Base-by-base conservation (phyloP, 2,329 filamentous ascomycete species). In the Emericellopsis atlantica region DNA sequence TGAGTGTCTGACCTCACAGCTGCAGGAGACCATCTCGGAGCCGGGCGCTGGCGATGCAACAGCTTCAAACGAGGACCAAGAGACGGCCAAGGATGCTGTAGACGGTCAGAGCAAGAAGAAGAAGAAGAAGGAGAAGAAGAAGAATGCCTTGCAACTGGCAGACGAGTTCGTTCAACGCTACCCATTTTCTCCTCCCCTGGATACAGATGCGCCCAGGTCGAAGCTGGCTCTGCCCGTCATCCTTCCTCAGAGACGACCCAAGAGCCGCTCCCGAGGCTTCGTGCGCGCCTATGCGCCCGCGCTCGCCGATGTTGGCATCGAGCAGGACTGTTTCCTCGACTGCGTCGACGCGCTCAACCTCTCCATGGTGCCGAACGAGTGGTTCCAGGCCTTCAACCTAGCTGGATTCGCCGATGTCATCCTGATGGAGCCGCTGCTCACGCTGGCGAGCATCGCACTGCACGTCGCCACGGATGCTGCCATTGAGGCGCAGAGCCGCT, bases 281-380 rank as follows among this genome's bases (percentile, higher is more conserved):
- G 56, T 74, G 4, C 61, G 64, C n/a, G 71, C 67, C 1, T 75
- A 75, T 48, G 60, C 70, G 0, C 71, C 71, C 0, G 51, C 66
- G 1, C 57, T 76, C 0, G 57, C 54, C n/a, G 49, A 61, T 11
- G 54, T 55, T 12, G 68, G 65, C 3, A 69, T 76, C 44, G 60
- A 67, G 40, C 62, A 74, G 49, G 52, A 56, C 4, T 60, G 60
- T 0, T 75, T 72, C 46, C 47, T 73, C 18, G 56, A 59, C 24
- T 74, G 74, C 42, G 46, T 74, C 18, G 58, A 67, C 35, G 60
- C 57, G 15, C 62, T 73, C 44, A 60, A 73, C 43, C 57, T 62
- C 33, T 59, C 65, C 1, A 57, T 62, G 3, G 7, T 51, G 16
- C 49, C 54, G 10, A 55, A 46, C 2, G 54, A 53, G 2, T 63